Conservation (phyloP, 1,284 basidiomycete species). For the Retiboletus flavoniger region DNA sequence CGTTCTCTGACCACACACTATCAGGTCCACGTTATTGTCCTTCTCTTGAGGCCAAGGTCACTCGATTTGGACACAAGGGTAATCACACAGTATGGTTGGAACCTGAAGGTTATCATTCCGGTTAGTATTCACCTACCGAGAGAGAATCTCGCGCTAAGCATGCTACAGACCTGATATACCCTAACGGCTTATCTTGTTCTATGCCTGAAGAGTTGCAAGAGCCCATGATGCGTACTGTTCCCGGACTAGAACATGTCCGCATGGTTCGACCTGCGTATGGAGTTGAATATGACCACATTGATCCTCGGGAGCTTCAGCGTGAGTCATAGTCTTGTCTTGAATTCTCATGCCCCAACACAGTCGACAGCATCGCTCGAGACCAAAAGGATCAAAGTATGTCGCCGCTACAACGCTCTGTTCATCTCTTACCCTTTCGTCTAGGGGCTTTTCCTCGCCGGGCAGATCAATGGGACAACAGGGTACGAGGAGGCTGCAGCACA, state of each 20-base stretch:
- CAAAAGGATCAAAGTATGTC: slow-evolving; percentile 65
- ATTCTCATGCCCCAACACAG: background rate
- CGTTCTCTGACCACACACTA: background rate
- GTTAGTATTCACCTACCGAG: slow-evolving; percentile 37
- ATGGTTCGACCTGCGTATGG: slow-evolving; percentile 87
- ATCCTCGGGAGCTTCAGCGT: slow-evolving; percentile 78
- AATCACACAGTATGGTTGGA: slow-evolving; percentile 85
- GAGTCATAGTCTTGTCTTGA: slow-evolving; percentile 24
- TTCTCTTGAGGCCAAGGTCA: slow-evolving; percentile 84
- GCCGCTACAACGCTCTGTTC: background rate
- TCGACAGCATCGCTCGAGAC: slow-evolving; percentile 76
- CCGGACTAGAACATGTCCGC: slow-evolving; percentile 79
- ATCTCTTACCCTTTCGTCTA: slow-evolving; percentile 25
- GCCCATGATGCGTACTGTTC: slow-evolving; percentile 76
- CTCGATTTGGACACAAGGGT: slow-evolving; percentile 72
- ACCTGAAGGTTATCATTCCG: slow-evolving; percentile 86
- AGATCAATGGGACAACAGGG: slow-evolving; percentile 90
- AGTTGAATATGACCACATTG: slow-evolving; percentile 91
- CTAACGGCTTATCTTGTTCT: slow-evolving; percentile 86
- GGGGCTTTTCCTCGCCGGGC: slow-evolving; percentile 84
- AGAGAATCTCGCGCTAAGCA: background rate
- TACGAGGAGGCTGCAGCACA: slow-evolving; percentile 93
- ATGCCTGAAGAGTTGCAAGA: slow-evolving; percentile 83
- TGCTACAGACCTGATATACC: slow-evolving; percentile 73
- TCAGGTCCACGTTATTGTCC: slow-evolving; percentile 88